Evolutionary conservation across 176 grass and related monocot genomes (phyloP), one percentile per base, ranked within the genome.

Genomic region (Urochloa ruziziensis): DNA sequence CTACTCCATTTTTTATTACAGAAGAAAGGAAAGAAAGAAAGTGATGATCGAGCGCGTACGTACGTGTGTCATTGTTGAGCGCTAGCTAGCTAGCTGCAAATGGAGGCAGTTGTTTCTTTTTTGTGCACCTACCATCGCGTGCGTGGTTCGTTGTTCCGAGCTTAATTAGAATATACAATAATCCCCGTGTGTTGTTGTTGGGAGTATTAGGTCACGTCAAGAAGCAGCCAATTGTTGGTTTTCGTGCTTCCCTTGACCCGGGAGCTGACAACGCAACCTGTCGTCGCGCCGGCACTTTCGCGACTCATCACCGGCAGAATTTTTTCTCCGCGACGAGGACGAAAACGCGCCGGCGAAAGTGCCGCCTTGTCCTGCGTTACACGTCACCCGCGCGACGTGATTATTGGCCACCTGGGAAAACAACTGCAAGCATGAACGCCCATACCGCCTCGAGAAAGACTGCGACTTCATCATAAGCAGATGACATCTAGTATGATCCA

Each of bases 171-270:
- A 36, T 68, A 75, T 33, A 14, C 11, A 76, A 8, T 0, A 1
- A 68, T 5, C 18, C 65, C 21, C 9, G 78, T n/a, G n/a, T n/a
- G n/a, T n/a, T n/a, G n/a, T 44, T 63, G 63, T 81, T 54, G 70
- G 54, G 53, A 61, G 63, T 70, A 77, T 64, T 86, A 78, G 79
- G 73, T 86, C 78, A 78, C 75, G 80, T 78, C 78, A 82, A 78
- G 8, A 19, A 56, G 44, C 78, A n/a, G 57, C 49, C 52, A 78
- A 73, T 53, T 33, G 57, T 61, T 53, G 7, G 56, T 57, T 52
- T 46, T 34, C 64, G 33, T 73, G 46, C 64, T 18, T 71, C 3
- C 64, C 56, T 78, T 72, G 88, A 66, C 83, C 72, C 34, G 7
- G 35, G 57, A 37, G 48, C 68, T 25, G 86, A 66, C 64, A 64